Percentiles rank a stretch among this genome's conserved stretches.
These are phyloP conservation scores for Trametes sp. DNA, from an alignment of 1,284 basidiomycete genomes.

Conservation along the genomic window DNA sequence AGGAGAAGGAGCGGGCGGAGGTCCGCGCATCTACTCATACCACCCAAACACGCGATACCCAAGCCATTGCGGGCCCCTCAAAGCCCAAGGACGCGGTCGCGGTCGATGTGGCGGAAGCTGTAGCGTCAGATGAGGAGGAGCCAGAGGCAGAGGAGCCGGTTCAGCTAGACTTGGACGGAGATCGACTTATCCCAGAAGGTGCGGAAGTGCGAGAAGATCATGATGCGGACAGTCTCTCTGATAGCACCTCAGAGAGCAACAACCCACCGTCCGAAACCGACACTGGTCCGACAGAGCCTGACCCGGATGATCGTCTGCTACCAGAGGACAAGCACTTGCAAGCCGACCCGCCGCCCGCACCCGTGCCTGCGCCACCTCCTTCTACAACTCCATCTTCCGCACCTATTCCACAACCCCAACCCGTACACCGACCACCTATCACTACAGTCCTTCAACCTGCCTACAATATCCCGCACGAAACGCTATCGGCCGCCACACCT, in stretches of 20 bases:
- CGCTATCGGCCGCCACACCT: background rate
- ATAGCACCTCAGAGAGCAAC: constrained; percentile 21
- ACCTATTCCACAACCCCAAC: background rate
- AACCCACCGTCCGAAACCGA: constrained; percentile 23
- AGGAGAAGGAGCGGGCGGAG: constrained; percentile 13
- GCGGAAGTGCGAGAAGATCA: constrained; percentile 17
- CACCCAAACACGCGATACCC: background rate
- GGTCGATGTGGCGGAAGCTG: constrained; percentile 5
- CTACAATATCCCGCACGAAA: background rate
- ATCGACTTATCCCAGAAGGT: constrained; percentile 17
- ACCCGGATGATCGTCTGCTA: constrained; percentile 15
- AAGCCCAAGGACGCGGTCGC: constrained; percentile 1
- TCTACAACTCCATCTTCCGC: background rate
- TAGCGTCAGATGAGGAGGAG: constrained; percentile 5
- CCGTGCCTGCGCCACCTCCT: background rate
- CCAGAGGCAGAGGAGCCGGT: constrained; percentile 15
- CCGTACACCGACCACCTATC: background rate
- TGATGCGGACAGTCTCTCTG: constrained; percentile 21
- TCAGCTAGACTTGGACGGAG: constrained; percentile 5
- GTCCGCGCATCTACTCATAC: background rate
- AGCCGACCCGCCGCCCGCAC: background rate
- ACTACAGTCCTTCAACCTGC: background rate
- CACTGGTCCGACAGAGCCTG: constrained; percentile 25
- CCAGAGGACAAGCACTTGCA: constrained; percentile 5
- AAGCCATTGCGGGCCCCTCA: background rate